These are phyloP conservation scores for Wickerhamiella australiensis DNA, from an alignment of 805 yeast species.

Conservation along the genomic window DNA sequence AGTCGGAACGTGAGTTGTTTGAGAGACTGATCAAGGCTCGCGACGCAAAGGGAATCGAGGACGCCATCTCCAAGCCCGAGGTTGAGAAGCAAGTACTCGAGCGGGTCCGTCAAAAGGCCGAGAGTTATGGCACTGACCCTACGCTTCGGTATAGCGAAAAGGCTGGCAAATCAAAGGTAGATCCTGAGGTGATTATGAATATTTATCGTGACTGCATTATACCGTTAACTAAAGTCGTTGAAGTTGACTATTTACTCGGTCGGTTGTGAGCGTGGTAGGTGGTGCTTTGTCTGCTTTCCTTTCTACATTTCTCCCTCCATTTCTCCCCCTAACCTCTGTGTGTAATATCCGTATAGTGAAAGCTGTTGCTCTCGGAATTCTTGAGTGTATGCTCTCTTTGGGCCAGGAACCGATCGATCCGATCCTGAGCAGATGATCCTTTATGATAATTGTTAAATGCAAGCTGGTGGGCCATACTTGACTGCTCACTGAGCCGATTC, in stretches of 20 bases:
- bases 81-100: slow-evolving; percentile 78
- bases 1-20: slow-evolving; percentile 50
- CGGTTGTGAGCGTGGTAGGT: slow-evolving; percentile 45
- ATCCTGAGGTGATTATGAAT: slow-evolving; percentile 68
- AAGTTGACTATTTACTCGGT: slow-evolving; percentile 77
- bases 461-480: slow-evolving; percentile 25
- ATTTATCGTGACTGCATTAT: slow-evolving; percentile 81
- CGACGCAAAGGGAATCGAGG: slow-evolving; percentile 63
- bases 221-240: slow-evolving; percentile 90
- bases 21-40: slow-evolving; percentile 48
- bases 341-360: slow-evolving; percentile 1
- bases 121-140: slow-evolving; percentile 81
- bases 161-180: slow-evolving; percentile 55
- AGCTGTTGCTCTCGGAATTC: neutral
- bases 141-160: slow-evolving; percentile 53
- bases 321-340: neutral
- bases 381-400: slow-evolving; percentile 22
- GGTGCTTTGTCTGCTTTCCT: neutral
- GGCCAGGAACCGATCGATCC: slow-evolving; percentile 43
- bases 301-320: too few species aligned
- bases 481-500: slow-evolving; percentile 28
- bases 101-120: slow-evolving; percentile 68
- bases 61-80: slow-evolving; percentile 70
- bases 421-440: slow-evolving; percentile 38
- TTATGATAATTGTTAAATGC: slow-evolving; percentile 43